A percentile compares a stretch with the other conserved stretches of the same genome.
Evolutionary conservation across 805 yeast genomes (phyloP).

Genomic region (Metschnikowia proteae): DNA sequence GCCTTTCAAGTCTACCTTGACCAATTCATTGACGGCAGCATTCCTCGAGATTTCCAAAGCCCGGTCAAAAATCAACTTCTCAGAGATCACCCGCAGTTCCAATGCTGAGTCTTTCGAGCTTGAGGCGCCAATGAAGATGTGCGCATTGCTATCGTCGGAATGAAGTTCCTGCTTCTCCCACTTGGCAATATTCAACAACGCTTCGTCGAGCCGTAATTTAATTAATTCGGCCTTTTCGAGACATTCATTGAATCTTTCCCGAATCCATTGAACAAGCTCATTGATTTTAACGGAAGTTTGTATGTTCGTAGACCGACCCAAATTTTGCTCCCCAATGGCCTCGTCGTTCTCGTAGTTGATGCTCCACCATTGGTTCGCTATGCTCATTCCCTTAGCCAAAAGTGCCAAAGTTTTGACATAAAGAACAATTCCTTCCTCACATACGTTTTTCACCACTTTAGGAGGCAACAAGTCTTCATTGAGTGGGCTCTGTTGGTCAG

Average conservation of each 20-base stretch:
- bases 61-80: slow-evolving; percentile 83
- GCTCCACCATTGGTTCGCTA: slow-evolving; percentile 91
- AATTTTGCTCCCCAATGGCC: slow-evolving; percentile 10
- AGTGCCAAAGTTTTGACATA: slow-evolving; percentile 82
- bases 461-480: slow-evolving; percentile 52
- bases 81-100: slow-evolving; percentile 53
- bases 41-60: slow-evolving; percentile 89
- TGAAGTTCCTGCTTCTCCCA: not conserved
- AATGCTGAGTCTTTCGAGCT: slow-evolving; percentile 5
- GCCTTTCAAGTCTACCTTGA: slow-evolving; percentile 64
- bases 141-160: slow-evolving; percentile 1
- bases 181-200: slow-evolving; percentile 33
- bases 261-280: slow-evolving; percentile 83
- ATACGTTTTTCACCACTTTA: slow-evolving; percentile 51
- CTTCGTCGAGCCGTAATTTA: slow-evolving; percentile 52
- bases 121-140: slow-evolving; percentile 11
- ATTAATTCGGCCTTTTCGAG: slow-evolving; percentile 84
- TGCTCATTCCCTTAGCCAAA: slow-evolving; percentile 79
- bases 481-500: slow-evolving; percentile 34
- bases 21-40: slow-evolving; percentile 86
- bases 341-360: slow-evolving; percentile 24
- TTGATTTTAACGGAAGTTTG: slow-evolving; percentile 44
- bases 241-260: slow-evolving; percentile 84
- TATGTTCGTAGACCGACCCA: slow-evolving; percentile 16
- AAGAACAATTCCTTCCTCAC: slow-evolving; percentile 83